phyloP scores from a whole-genome alignment of 768 basidiomycete species.

The Termitomyces sp. region DNA sequence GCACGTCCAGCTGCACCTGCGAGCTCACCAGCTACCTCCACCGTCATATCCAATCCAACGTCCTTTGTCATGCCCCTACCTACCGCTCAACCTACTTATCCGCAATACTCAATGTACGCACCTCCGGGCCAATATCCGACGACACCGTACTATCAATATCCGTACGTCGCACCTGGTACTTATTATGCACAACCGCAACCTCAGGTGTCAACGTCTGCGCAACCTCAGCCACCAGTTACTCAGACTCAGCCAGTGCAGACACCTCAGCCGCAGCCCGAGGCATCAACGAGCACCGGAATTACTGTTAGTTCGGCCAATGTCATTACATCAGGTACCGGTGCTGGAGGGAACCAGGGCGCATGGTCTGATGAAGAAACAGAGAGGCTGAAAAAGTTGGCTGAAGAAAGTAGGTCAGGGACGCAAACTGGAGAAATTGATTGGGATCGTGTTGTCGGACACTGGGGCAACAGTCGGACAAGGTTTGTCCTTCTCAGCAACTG shows the following conservation, averaged over 20 bases:
- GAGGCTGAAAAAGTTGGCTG: slow-evolving; percentile 59
- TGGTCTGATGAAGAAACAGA: slow-evolving; percentile 81
- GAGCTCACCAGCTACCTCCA: slow-evolving; percentile 26
- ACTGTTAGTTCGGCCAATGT: slow-evolving; percentile 16
- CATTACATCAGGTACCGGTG: slow-evolving; percentile 22
- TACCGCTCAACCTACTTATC: slow-evolving; percentile 34
- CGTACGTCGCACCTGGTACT: slow-evolving; percentile 16
- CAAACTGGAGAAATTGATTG: slow-evolving; percentile 65
- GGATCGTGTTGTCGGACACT: slow-evolving; percentile 72
- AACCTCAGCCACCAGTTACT: neutral
- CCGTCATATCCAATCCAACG: slow-evolving; percentile 64
- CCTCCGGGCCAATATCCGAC: slow-evolving; percentile 47
- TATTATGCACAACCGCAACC: slow-evolving; percentile 20
- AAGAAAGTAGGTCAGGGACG: slow-evolving; percentile 49
- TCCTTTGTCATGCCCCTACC: slow-evolving; percentile 70
- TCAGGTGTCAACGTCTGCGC: slow-evolving; percentile 10
- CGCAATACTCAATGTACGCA: slow-evolving; percentile 39
- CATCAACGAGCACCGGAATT: slow-evolving; percentile 16
- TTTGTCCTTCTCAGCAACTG: slow-evolving; percentile 21
- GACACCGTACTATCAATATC: slow-evolving; percentile 58
- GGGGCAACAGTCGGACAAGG: slow-evolving; percentile 73
- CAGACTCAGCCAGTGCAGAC: slow-evolving; percentile 13
- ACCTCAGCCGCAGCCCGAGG: slow-evolving; percentile 13
- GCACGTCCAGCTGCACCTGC: slow-evolving; percentile 24
- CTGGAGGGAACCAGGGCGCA: slow-evolving; percentile 53